Base-by-base conservation (phyloP, 345 rosid genomes). In the Mercurialis annua region DNA sequence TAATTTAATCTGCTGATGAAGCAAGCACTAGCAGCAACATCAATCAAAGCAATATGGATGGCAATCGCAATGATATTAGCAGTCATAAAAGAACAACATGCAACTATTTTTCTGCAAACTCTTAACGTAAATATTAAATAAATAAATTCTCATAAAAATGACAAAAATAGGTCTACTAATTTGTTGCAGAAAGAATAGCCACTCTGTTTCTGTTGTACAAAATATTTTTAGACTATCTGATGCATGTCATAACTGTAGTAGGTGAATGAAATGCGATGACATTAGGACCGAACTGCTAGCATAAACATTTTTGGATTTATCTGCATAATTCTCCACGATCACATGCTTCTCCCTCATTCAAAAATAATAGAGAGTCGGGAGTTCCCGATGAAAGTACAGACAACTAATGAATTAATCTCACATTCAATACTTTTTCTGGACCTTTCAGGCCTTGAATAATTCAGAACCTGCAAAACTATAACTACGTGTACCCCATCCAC, bases 401-500 rank as follows among this genome's bases (percentile, higher is more conserved):
- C 47, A 65, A 34, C 56, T 1, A 65, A 36, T 52, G 51, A 49
- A 36, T 54, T 8, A 6, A 36, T 17, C 31, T 36, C 14, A 46
- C 52, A 36, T 53, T 49, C 34, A 23, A 52, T 17, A 16, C 47
- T 14, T 48, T 14, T 48, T 48, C 21, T 26, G 36, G 55, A 27
- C 24, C 24, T 23, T 40, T 30, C 29, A 16, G 15, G 43, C 51
- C 12, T 18, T 29, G 62, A 44, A 44, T 31, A 57, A 4, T 57
- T 67, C n/a, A 33, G 26, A 57, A 57, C 26, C 43, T 44, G 34
- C 14, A 20, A 33, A 33, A 33, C 21, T 57, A 57, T 2, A 69
- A 26, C 43, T 62, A 43, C 62, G 38, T 59, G 53, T 23, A 59
- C 43, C 68, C 52, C 62, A 55, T 51, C 58, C 34, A 21, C 26